Evolutionary conservation across 2,329 filamentous ascomycete species (phyloP).

Genomic region (Cryphonectria radicalis): DNA sequence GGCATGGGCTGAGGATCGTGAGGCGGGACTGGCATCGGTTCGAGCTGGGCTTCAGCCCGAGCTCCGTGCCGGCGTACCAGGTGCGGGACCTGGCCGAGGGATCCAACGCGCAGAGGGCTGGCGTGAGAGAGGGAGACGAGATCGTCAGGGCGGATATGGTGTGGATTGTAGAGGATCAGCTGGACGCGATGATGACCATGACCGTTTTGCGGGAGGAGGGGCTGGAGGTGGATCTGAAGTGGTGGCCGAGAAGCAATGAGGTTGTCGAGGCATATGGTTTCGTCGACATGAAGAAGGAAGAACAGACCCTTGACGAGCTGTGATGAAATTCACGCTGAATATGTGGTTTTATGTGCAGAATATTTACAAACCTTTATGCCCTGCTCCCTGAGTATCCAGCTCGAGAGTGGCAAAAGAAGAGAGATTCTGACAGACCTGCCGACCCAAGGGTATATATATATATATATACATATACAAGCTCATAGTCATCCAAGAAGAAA

Average conservation of each 20-base stretch:
- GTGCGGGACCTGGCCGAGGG: too few species aligned
- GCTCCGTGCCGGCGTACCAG: too few species aligned
- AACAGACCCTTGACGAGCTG: constrained; percentile 3
- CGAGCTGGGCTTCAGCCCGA: too few species aligned
- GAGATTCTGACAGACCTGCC: background rate
- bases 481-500: background rate
- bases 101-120: too few species aligned
- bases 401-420: background rate
- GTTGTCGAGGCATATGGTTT: constrained; percentile 18
- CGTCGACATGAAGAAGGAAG: background rate
- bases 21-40: too few species aligned
- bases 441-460: background rate
- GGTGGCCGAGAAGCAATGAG: constrained; percentile 20
- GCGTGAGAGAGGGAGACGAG: too few species aligned
- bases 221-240: constrained; percentile 8
- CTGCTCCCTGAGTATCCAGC: constrained; percentile 2
- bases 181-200: constrained; percentile 21
- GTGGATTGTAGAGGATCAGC: too few species aligned
- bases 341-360: background rate
- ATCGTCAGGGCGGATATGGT: too few species aligned
- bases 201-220: constrained; percentile 10
- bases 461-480: background rate
- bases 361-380: background rate
- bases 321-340: background rate
- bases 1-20: too few species aligned